Base-by-base conservation (phyloP, 2,329 filamentous ascomycete species). In the Zymoseptoria tritici region DNA sequence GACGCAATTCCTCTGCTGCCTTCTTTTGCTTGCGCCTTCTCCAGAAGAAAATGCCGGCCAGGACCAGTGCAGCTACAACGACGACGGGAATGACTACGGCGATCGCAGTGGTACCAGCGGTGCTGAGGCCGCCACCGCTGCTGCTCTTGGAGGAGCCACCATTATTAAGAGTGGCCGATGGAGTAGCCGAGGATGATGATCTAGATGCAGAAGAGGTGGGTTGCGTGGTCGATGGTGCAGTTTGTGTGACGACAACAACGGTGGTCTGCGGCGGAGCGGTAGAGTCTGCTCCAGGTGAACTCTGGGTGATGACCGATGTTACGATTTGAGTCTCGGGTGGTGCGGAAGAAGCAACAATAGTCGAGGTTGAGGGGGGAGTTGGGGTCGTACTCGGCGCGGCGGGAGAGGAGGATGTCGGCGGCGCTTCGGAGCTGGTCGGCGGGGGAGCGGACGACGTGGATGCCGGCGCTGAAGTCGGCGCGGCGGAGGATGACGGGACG, bases 41-140 rank as follows among this genome's bases (percentile, higher is more conserved):
- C 91, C 91, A 99, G 71, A 93, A 85, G 74, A 89, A 91, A 26
- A 97, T 80, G 6, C 86, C 89, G 2, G 84, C 85, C 8, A 93
- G 75, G 2, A 93, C 85, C 21, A 97, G 80, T 19, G 96, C 75
- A 1, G 90, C 91, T 46, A 97, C 91, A 1, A 88, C 91, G 1
- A 86, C 91, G 54, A 99, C 93, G 4, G 94, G 94, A 1, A 97
- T 89, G 5, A 97, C 91, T 0, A 99, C 94, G 2, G 92, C 93
- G 55, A 97, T 86, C 7, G 94, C 93, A 62, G 96, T 96, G 67
- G 84, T 92, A 54, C 87, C 88, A 36, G 82, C 80, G 54, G 81
- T 81, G 65, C 73, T 78, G 7, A 92, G 76, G 2, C 83, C 82
- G n/a, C 71, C 67, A 6, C 59, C 57, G 20, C 54, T 26, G 52